These are phyloP conservation scores for Oryza punctata DNA, from an alignment of 176 grass and related monocot species.

Conservation along the genomic window DNA sequence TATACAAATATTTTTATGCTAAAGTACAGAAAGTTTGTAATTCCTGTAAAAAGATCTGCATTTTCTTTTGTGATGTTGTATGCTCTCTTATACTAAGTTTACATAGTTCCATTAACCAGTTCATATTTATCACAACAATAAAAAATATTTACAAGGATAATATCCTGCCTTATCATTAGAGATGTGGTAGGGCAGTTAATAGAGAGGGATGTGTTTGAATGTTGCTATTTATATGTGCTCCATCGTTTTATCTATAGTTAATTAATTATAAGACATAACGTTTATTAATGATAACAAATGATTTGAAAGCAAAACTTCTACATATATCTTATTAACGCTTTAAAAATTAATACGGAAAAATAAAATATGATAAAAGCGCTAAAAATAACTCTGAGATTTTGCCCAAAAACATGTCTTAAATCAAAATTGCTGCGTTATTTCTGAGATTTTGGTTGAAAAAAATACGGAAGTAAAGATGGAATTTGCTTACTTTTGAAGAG, in stretches of 20 bases:
- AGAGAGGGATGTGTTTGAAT: background rate
- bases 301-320: too few species aligned
- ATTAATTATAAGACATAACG: too few species aligned
- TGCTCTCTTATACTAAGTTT: background rate
- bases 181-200: background rate
- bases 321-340: too few species aligned
- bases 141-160: conserved; percentile 6
- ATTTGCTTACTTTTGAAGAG: conserved; percentile 67
- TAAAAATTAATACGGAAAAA: too few species aligned
- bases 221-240: background rate
- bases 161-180: background rate
- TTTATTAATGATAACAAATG: too few species aligned
- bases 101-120: background rate
- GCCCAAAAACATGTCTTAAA: background rate
- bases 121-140: background rate
- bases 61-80: background rate
- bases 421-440: background rate
- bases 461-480: background rate
- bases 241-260: too few species aligned
- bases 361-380: too few species aligned
- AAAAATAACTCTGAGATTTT: too few species aligned
- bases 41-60: too few species aligned
- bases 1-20: too few species aligned
- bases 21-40: too few species aligned
- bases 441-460: background rate